Evolutionary conservation across 169 alveolate species (phyloP), one percentile per base, ranked within the genome.

Genomic region (Cryptosporidium bovis): DNA sequence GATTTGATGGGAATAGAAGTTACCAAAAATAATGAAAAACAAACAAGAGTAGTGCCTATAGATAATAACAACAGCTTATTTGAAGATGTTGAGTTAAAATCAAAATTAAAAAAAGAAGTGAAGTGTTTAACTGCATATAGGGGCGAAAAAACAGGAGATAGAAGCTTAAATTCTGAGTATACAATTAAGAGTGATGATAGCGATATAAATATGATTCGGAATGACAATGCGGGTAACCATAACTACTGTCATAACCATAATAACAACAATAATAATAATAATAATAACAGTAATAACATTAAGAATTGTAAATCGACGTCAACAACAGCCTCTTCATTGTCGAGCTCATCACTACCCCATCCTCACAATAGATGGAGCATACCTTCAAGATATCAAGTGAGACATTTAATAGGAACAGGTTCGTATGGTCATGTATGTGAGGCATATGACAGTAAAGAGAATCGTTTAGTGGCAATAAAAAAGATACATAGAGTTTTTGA

Each of bases 401-500:
- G 94, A 27, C 97, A 95, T 46, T 90, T 95, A 90, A 94, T 95
- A 33, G 98, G 98, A 27, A 93, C 97, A 8, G 99, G 99, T 16
- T 94, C 98, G 4, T 97, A 96, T 84, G 99, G 99, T 12, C 94
- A 93, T 36, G 98, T 96, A 12, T 93, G 96, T 90, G 90, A 93
- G 60, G 98, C 98, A n/a, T 90, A 90, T 46, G 97, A 96, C 66
- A 92, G 89, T 64, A 83, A 31, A 91, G 93, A 92, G 82, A 94
- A 95, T 69, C 93, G 93, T 40, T 90, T 92, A 51, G 99, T 97
- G 0, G 99, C 99, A 24, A 97, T 97, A 66, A 97, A 97, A 91
- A 94, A 96, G 90, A 96, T 97, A 71, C 96, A 95, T 83, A 94
- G 97, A 66, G 97, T 98, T 51, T 98, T 97, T 77, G 99, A 98